Evolutionary conservation across 805 yeast genomes (phyloP).

Genomic region (Spathaspora boniae): DNA sequence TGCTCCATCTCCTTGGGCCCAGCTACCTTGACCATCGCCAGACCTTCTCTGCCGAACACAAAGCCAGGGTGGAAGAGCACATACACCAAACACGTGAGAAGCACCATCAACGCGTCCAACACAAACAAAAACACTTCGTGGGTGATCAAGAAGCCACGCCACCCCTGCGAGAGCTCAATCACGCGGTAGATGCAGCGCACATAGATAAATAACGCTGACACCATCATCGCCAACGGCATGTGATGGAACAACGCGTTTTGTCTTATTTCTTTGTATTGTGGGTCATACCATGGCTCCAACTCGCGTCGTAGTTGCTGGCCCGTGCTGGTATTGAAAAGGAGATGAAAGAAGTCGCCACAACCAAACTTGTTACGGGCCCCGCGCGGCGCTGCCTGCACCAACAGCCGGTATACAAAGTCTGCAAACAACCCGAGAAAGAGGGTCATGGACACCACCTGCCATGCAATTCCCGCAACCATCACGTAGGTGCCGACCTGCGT

Average conservation of each 20-base stretch:
- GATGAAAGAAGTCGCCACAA: constrained; percentile 13
- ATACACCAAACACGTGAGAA: constrained; percentile 18
- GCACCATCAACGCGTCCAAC: constrained; percentile 28
- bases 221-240: constrained; percentile 44
- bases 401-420: constrained; percentile 38
- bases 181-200: constrained; percentile 72
- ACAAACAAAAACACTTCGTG: constrained; percentile 40
- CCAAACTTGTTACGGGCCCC: too few relatives aligned
- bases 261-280: constrained; percentile 34
- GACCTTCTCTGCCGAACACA: constrained; percentile 56
- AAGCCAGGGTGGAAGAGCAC: constrained; percentile 60
- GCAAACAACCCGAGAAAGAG: constrained; percentile 51
- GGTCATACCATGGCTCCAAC: constrained; percentile 29
- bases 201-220: constrained; percentile 52
- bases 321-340: constrained; percentile 20
- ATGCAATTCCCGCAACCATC: constrained; percentile 75
- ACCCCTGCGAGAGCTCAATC: constrained; percentile 68
- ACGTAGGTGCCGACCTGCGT: constrained; percentile 53
- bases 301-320: constrained; percentile 17
- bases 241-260: constrained; percentile 30
- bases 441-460: constrained; percentile 71
- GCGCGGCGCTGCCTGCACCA: too few relatives aligned
- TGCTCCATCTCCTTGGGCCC: too few relatives aligned
- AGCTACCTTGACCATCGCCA: too few relatives aligned
- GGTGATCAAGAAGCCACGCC: constrained; percentile 62